Conservation (phyloP, 2,329 filamentous ascomycete genomes). For the Pestalotiopsis sp. region DNA sequence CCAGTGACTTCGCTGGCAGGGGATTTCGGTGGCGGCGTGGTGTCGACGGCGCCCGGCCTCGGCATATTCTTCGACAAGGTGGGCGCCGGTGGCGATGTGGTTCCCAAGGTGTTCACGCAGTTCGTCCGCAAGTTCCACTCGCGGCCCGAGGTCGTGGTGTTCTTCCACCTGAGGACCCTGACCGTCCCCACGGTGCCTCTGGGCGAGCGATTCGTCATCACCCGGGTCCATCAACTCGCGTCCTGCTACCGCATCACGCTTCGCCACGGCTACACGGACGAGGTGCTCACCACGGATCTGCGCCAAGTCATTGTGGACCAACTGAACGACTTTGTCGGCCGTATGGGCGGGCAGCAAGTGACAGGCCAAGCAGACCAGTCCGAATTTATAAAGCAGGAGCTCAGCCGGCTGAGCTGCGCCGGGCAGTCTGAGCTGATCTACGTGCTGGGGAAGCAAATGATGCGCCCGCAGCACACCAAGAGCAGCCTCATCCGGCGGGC, state of each 20-base stretch:
- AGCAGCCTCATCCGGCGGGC: not conserved
- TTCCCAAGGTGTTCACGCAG: conserved; percentile 65
- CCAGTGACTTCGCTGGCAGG: not conserved
- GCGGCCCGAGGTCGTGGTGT: conserved; percentile 65
- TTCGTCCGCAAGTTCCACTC: conserved; percentile 70
- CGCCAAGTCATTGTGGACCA: conserved; percentile 53
- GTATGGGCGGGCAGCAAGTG: conserved; percentile 32
- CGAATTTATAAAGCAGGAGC: not conserved
- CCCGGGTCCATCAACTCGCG: conserved; percentile 29
- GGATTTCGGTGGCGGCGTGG: conserved; percentile 36
- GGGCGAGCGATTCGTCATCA: conserved; percentile 45
- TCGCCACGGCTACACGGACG: conserved; percentile 70
- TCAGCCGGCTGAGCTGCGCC: conserved; percentile 35
- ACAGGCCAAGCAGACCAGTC: conserved; percentile 20
- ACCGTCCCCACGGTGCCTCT: conserved; percentile 53
- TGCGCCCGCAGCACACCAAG: conserved; percentile 39
- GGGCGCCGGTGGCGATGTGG: conserved; percentile 49
- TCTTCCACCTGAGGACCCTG: conserved; percentile 69
- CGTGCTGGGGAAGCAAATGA: conserved; percentile 59
- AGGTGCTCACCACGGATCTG: conserved; percentile 64
- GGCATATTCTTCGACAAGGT: conserved; percentile 78
- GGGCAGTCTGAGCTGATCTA: conserved; percentile 48
- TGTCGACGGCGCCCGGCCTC: conserved; percentile 51
- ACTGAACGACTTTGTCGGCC: conserved; percentile 51
- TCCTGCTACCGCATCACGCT: conserved; percentile 67